Conservation (phyloP, 352 stramenopile genomes). For the Elongisporangium prolatum region DNA sequence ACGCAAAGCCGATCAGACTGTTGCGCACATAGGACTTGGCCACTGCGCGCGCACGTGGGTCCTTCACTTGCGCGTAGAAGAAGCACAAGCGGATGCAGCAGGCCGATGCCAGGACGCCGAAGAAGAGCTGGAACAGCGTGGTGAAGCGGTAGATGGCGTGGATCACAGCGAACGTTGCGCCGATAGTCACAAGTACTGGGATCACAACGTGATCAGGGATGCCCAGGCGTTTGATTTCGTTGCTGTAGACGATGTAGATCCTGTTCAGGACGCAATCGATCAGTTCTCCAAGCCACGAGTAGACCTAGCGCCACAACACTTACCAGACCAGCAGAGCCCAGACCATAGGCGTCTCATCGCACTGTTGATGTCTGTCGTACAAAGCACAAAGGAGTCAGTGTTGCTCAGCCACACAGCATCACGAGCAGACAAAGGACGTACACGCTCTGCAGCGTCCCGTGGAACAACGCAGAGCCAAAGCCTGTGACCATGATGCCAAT, state of each 20-base stretch:
- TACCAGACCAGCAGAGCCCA: constrained; percentile 76
- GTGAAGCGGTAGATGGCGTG: constrained; percentile 78
- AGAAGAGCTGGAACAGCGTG: constrained; percentile 74
- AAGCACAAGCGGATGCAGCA: constrained; percentile 44
- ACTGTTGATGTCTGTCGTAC: constrained; percentile 54
- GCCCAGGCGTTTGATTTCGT: constrained; percentile 49
- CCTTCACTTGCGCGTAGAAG: constrained; percentile 55
- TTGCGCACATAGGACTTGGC: constrained; percentile 59
- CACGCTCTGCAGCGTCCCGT: constrained; percentile 78
- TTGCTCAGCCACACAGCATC: neutral
- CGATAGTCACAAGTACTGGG: constrained; percentile 42
- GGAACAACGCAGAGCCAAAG: constrained; percentile 80
- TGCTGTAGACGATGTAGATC: constrained; percentile 83
- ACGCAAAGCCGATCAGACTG: constrained; percentile 62
- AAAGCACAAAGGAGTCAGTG: neutral
- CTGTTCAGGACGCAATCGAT: constrained; percentile 7
- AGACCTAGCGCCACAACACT: neutral
- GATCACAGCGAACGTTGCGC: constrained; percentile 57
- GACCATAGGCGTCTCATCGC: constrained; percentile 84
- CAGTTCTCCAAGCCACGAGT: neutral
- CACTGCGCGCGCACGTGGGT: constrained; percentile 45
- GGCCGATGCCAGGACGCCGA: constrained; percentile 49
- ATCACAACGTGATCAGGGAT: constrained; percentile 42
- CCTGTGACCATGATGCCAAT: constrained; percentile 75
- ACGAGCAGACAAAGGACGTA: constrained; percentile 18